Evolutionary conservation across 139 green algal genomes (phyloP), one percentile per base, ranked within the genome.

Genomic region (Coelastrella sp.): DNA sequence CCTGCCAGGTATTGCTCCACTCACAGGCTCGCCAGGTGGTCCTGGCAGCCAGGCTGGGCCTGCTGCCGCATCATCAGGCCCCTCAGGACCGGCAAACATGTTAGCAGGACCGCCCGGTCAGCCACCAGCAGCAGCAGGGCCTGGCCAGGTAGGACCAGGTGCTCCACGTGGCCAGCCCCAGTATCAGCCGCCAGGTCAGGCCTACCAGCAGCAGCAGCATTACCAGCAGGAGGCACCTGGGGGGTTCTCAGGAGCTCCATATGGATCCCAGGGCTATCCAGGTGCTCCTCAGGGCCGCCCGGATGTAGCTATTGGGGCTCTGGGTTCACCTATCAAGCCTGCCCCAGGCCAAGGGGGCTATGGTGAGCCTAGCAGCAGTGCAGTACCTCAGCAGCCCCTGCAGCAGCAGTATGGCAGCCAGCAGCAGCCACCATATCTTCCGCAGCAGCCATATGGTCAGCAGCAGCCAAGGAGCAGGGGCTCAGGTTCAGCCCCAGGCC

Each of bases 201-300:
- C 8, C 14, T 58, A 82, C 20, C 73, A 54, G 0, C 5, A 60
- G 17, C 59, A 65, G 32, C 86, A 80, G 61, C 85, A 83, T 85
- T 73, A 74, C 20, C 88, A 91, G 54, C 87, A 87, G 61, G 47
- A 82, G 64, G 17, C 75, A 59, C 23, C 86, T 61, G 75, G 86
- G 23, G 60, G 86, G 6, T 19, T 20, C 20, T 47, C 57, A 57
- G 59, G 59, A 4, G 10, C 19, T 7, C n/a, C 20, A n/a, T 60
- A 58, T n/a, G 47, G 80, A 19, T 60, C 80, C 20, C 23, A 71
- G 16, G 60, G 65, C 66, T 66, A 64, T 59, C 86, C 74, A 22
- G 59, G 32, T 23, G 74, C 47, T 2, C 47, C 83, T 57, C 66
- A 60, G 54, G 32, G 32, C 4, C 11, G 58, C 5, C 59, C 81